A percentile compares a stretch with the other conserved stretches of the same genome.
Conservation (phyloP, 306 rosid species). For the Quercus variabilis region DNA sequence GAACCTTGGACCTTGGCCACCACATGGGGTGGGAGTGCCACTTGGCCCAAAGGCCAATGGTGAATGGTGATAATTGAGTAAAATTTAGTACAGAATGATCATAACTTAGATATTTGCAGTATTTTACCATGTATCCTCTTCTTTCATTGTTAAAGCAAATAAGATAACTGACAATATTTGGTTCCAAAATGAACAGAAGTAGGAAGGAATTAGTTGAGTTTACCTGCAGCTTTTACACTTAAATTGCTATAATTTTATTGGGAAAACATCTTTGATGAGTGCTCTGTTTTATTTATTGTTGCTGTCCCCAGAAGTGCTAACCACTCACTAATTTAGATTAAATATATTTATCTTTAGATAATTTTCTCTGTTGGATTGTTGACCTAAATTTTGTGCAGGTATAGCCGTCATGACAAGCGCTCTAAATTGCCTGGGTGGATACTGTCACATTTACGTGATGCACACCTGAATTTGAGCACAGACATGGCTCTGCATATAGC, state of each 20-base stretch:
- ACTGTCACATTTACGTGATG: slow-evolving; percentile 85
- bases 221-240: neutral
- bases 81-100: neutral
- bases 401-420: slow-evolving; percentile 95
- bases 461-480: slow-evolving; percentile 92
- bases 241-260: neutral
- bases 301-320: neutral
- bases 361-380: slow-evolving; percentile 5
- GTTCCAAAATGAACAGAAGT: neutral
- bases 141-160: neutral
- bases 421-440: slow-evolving; percentile 97
- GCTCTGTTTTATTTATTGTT: neutral
- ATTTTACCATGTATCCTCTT: neutral
- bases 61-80: neutral
- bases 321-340: neutral
- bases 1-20: no score
- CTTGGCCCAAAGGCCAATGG: no score
- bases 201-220: neutral
- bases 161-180: neutral
- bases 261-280: neutral
- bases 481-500: slow-evolving; percentile 98
- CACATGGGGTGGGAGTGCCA: no score
- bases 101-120: neutral
- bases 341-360: neutral
- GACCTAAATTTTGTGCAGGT: slow-evolving; percentile 45